Percentiles rank a stretch among this genome's conserved stretches.
Evolutionary conservation across 345 rosid genomes (phyloP).

Genomic region (Isatis tinctoria): DNA sequence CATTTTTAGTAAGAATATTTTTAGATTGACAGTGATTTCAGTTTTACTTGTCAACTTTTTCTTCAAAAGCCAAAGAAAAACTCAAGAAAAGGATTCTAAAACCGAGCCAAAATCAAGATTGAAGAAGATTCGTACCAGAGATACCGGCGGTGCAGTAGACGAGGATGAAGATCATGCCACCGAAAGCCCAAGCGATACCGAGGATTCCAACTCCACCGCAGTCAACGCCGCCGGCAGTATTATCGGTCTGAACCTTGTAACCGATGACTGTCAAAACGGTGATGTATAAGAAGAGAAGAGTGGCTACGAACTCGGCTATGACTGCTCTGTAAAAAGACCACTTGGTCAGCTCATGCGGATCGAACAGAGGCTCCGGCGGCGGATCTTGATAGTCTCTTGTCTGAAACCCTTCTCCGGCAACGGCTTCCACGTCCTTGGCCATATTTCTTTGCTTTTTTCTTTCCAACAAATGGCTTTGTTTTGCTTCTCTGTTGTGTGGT

Average conservation of each 20-base stretch:
- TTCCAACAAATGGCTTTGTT: not conserved
- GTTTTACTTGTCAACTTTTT: not conserved
- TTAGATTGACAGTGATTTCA: not conserved
- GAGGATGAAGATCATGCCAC: conserved; percentile 92
- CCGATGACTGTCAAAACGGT: conserved; percentile 83
- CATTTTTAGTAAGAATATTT: too few species aligned
- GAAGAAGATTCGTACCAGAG: conserved; percentile 49
- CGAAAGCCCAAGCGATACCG: conserved; percentile 94
- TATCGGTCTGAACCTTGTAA: conserved; percentile 49
- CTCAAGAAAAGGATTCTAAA: not conserved
- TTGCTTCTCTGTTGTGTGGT: conserved; percentile 24
- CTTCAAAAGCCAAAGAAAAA: not conserved
- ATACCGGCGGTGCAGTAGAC: conserved; percentile 96
- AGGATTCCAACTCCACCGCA: conserved; percentile 85
- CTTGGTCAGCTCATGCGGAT: conserved; percentile 47
- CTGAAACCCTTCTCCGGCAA: conserved; percentile 42
- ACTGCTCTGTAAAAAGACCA: conserved; percentile 89
- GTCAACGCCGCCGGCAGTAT: not conserved
- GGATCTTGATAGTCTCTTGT: conserved; percentile 85
- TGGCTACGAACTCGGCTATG: conserved; percentile 86
- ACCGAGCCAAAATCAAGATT: conserved; percentile 19
- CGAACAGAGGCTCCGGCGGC: conserved; percentile 70
- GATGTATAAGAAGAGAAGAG: conserved; percentile 80
- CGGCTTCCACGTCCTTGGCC: conserved; percentile 53
- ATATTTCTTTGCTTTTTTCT: conserved; percentile 13